Percentiles rank a stretch among this genome's conserved stretches.
These are phyloP conservation scores for Syncephalastrum contaminatum DNA, from an alignment of 371 early-diverging fungal genomes.

Conservation along the genomic window DNA sequence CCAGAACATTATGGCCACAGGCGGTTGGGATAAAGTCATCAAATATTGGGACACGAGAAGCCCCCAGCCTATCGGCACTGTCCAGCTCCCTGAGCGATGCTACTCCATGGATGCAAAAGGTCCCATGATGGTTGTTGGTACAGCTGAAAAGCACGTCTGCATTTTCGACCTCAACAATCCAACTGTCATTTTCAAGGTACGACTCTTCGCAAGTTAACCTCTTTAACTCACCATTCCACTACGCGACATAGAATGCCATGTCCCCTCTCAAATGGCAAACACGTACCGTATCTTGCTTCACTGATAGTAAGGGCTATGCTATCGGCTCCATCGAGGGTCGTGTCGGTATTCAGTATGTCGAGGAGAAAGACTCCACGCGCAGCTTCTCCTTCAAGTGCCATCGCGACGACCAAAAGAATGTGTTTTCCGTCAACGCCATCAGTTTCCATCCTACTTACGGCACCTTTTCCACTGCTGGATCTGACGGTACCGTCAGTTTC, in stretches of 20 bases:
- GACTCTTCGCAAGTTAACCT: not conserved
- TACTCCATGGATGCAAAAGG: conserved; percentile 84
- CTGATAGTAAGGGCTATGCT: conserved; percentile 80
- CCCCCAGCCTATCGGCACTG: conserved; percentile 70
- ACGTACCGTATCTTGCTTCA: conserved; percentile 74
- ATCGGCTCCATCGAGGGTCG: conserved; percentile 92
- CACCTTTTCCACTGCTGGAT: conserved; percentile 90
- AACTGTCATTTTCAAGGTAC: conserved; percentile 67
- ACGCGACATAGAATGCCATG: conserved; percentile 19
- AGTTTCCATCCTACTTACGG: conserved; percentile 85
- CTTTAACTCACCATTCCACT: no score
- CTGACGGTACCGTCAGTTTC: conserved; percentile 87
- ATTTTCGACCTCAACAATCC: conserved; percentile 83
- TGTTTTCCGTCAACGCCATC: conserved; percentile 82
- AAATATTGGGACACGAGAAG: conserved; percentile 92
- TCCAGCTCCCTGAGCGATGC: conserved; percentile 81
- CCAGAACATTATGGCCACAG: conserved; percentile 73
- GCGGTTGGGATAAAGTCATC: conserved; percentile 96
- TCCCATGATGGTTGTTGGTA: conserved; percentile 37
- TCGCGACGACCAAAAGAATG: conserved; percentile 68
- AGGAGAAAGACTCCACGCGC: conserved; percentile 68
- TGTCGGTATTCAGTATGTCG: conserved; percentile 86
- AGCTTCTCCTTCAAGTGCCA: conserved; percentile 95
- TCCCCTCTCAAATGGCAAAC: conserved; percentile 82
- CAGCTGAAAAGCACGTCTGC: conserved; percentile 69